Base-by-base conservation (phyloP, 1,139 yeast genomes). In the Geotrichum phurueaensis region DNA sequence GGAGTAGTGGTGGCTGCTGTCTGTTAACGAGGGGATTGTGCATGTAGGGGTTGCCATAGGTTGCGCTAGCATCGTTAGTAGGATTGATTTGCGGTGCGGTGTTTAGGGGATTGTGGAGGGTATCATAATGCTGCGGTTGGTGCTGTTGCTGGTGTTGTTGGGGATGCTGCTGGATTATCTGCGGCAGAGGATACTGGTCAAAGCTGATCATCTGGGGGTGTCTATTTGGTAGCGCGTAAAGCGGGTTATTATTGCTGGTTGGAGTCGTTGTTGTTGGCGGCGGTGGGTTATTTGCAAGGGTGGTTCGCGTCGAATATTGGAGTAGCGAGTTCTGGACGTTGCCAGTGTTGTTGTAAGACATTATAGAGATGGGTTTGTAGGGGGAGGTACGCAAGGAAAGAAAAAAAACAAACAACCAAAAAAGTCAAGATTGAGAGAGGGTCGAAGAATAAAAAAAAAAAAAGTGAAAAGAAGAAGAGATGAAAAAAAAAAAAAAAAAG, bases 161-260 rank as follows among this genome's bases (percentile, higher is more conserved):
- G 39, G 18, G 56, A 13, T 22, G 54, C 36, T 53, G 56, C 22
- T 33, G 39, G 39, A 33, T 33, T 33, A 33, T 33, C 39, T 33
- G 39, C 39, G 39, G 39, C 39, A 33, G n/a, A 33, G 39, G 39
- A 33, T 33, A 33, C 9, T 33, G 43, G 27, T 23, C 43, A 15
- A 27, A 51, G 43, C 2, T 53, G 23, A 51, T 54, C 39, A 33
- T 33, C 13, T 33, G 39, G 9, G 39, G 39, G 39, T 33, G 39
- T 33, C 39, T 33, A 33, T 33, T 33, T 10, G 39, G 39, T 12
- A 33, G 39, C 39, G 39, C 39, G n/a, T 54, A n/a, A 29, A 57
- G 63, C 13, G 65, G 58, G 52, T 51, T 59, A 13, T n/a, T 33
- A 48, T 33, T 59, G 15, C 6, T 33, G 54, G 4, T 13, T 23